Base-by-base conservation (phyloP, 2,329 filamentous ascomycete species). In the Thelonectria olida region DNA sequence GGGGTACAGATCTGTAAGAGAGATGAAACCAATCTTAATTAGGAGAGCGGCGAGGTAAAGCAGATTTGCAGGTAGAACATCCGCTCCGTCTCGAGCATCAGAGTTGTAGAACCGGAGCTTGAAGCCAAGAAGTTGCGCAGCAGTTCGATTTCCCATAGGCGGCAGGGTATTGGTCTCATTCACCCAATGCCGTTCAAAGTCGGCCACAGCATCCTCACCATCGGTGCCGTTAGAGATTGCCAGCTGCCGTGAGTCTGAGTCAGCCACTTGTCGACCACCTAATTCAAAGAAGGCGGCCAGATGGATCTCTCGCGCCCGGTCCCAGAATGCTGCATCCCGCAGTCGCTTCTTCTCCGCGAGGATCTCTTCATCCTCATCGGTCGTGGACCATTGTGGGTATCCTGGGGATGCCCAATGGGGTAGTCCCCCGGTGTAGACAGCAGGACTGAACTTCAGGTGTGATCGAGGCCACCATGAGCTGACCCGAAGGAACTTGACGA, bases 1-100 rank as follows among this genome's bases (percentile, higher is more conserved):
- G 15, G 93, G 90, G 75, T 97, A 98, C 1, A 99, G 82, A 73
- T 99, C 96, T 53, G 88, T 86, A 7, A 99, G 81, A 2, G 96
- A 97, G 61, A 99, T 92, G 76, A 99, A 99, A 1, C 96, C 96
- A 67, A 97, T 92, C 79, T 99, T 99, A 79, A 99, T 94, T 27
- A 99, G 86, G 31, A 98, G 85, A 1, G 96, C 94, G 0, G 94
- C 91, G 17, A 99, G 85, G 68, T 96, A 97, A 27, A 98, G 92
- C 3, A 99, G 84, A 69, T 99, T 99, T 38, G 96, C 92, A 0
- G 96, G 96, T 2, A 98, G 83, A 3, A 89, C 84, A 71, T 98
- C 96, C 1, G 85, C 82, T 54, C 89, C 85, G 61, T 92, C 88
- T 57, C 95, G 88, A 34, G 91, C 89, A 25, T 89, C 83, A 0